These are phyloP conservation scores for Quercus berberidifolia DNA, from an alignment of 306 rosid genomes.

Conservation along the genomic window DNA sequence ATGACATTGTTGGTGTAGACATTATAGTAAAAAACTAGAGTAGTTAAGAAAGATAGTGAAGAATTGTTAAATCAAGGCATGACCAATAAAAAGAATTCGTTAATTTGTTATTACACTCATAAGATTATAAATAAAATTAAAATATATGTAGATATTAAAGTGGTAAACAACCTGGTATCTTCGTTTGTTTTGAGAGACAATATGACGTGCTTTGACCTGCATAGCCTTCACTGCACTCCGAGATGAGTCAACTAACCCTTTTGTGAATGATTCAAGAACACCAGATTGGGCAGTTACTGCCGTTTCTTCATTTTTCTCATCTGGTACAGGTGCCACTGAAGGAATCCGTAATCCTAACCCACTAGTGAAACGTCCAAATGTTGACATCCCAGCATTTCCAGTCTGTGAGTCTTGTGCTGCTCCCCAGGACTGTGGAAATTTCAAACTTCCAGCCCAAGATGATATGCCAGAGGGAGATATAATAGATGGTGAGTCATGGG, in stretches of 20 bases:
- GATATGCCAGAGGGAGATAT: slow-evolving; percentile 42
- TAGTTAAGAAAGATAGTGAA: neutral
- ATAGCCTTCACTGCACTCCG: slow-evolving; percentile 76
- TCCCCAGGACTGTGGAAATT: slow-evolving; percentile 32
- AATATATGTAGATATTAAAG: slow-evolving; percentile 1
- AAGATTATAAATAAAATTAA: slow-evolving; percentile 8
- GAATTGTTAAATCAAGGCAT: neutral
- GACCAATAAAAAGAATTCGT: neutral
- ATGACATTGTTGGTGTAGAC: neutral
- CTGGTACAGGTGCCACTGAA: slow-evolving; percentile 17
- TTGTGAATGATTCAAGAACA: slow-evolving; percentile 63
- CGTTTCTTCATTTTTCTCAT: slow-evolving; percentile 31
- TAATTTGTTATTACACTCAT: neutral
- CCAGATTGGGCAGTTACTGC: slow-evolving; percentile 39
- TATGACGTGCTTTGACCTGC: slow-evolving; percentile 94
- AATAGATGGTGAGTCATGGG: slow-evolving; percentile 20
- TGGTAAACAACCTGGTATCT: slow-evolving; percentile 75
- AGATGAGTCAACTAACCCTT: slow-evolving; percentile 72
- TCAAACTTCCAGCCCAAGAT: slow-evolving; percentile 47
- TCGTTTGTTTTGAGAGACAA: slow-evolving; percentile 85
- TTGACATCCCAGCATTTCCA: slow-evolving; percentile 43
- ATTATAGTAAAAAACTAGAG: neutral
- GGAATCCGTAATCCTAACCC: slow-evolving; percentile 54
- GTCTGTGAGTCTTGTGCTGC: slow-evolving; percentile 34
- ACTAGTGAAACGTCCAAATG: slow-evolving; percentile 49